Conservation (phyloP, 2,329 filamentous ascomycete genomes). For the Endoconidiophora polonica region DNA sequence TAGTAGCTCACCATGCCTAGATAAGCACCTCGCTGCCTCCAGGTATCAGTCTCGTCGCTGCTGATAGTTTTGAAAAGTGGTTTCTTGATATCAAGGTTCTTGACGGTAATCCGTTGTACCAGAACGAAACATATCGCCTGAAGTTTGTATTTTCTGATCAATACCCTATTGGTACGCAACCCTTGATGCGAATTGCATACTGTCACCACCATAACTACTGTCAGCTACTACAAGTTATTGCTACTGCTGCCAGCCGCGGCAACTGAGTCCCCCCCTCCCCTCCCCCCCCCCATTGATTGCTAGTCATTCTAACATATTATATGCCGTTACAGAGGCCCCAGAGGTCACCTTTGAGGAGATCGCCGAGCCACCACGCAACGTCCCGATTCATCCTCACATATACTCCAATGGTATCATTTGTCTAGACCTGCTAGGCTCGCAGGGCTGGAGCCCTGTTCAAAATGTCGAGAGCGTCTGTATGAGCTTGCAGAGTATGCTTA, state of each 20-base stretch:
- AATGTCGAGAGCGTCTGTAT: constrained; percentile 95
- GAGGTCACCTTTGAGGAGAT: constrained; percentile 76
- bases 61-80: constrained; percentile 80
- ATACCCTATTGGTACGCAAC: constrained; percentile 73
- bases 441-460: constrained; percentile 92
- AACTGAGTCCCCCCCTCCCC: not conserved
- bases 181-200: not conserved
- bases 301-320: not conserved
- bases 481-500: constrained; percentile 96
- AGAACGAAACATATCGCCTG: constrained; percentile 61
- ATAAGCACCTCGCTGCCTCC: constrained; percentile 41
- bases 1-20: constrained; percentile 19
- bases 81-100: constrained; percentile 80
- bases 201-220: not conserved
- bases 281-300: not conserved
- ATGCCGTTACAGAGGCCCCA: constrained; percentile 52
- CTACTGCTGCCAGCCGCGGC: not conserved
- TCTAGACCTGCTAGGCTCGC: constrained; percentile 71
- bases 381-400: constrained; percentile 93
- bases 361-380: constrained; percentile 35
- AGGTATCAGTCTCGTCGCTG: constrained; percentile 62
- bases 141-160: constrained; percentile 70
- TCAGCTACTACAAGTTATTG: not conserved
- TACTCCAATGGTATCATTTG: constrained; percentile 99
- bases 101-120: constrained; percentile 78